Evolutionary conservation across 495 filamentous ascomycete genomes (phyloP).

Genomic region (Neurospora discreta): DNA sequence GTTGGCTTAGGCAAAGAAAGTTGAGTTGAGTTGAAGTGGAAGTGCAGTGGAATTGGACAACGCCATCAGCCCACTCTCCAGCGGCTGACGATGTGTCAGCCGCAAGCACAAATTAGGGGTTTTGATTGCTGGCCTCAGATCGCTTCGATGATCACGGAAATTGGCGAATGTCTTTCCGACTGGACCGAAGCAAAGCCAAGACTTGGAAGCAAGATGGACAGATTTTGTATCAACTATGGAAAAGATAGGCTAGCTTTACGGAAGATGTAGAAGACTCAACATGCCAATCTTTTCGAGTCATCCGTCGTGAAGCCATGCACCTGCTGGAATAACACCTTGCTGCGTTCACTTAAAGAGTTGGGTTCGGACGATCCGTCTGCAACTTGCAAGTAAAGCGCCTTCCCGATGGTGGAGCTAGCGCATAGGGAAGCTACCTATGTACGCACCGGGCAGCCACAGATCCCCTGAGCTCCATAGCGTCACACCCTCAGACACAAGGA

Average conservation of each 20-base stretch:
- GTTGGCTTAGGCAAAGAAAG: background rate
- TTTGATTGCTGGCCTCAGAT: background rate
- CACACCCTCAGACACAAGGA: background rate
- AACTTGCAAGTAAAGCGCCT: background rate
- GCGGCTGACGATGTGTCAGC: background rate
- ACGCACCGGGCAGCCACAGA: background rate
- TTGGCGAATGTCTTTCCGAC: background rate
- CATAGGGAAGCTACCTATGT: background rate
- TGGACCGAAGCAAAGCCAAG: background rate
- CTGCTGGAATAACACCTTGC: background rate
- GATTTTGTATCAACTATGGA: background rate
- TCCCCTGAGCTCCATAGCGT: background rate
- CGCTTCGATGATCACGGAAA: background rate
- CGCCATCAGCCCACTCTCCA: background rate
- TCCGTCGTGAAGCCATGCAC: background rate
- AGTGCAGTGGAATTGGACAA: background rate
- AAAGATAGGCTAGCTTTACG: background rate
- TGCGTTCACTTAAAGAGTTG: background rate
- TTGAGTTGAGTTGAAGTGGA: background rate
- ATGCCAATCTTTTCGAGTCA: background rate
- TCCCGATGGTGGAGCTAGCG: background rate
- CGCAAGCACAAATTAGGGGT: background rate
- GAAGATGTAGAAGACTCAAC: background rate
- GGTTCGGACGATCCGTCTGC: background rate
- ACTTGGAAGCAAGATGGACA: background rate